Evolutionary conservation across 2,329 filamentous ascomycete genomes (phyloP).

Genomic region (Metarhizium robertsii): DNA sequence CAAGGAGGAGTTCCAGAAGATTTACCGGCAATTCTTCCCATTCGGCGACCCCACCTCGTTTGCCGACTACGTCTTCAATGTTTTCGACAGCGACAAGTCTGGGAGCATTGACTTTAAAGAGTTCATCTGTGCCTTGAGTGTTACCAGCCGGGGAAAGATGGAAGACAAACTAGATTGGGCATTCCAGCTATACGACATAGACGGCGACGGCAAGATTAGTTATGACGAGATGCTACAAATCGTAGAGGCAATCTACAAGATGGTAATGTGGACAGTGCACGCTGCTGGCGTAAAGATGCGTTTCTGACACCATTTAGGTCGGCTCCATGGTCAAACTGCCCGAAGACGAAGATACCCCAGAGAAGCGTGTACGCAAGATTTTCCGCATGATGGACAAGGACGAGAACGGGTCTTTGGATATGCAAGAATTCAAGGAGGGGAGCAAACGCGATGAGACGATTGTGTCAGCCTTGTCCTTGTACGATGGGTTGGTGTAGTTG

Average conservation of each 20-base stretch:
- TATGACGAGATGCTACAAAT: constrained; percentile 99
- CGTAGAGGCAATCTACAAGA: constrained; percentile 99
- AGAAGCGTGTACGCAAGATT: constrained; percentile 97
- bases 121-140: constrained; percentile 95
- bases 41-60: constrained; percentile 97
- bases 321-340: constrained; percentile 98
- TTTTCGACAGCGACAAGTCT: constrained; percentile 95
- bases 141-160: constrained; percentile 96
- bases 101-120: constrained; percentile 99
- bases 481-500: constrained; percentile 78
- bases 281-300: no score
- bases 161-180: constrained; percentile 99
- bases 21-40: constrained; percentile 98
- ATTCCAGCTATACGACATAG: constrained; percentile 98
- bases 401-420: constrained; percentile 92
- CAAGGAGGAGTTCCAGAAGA: constrained; percentile 99
- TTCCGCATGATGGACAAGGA: constrained; percentile 99
- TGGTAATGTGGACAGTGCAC: constrained; percentile 51
- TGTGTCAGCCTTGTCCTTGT: constrained; percentile 90
- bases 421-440: constrained; percentile 98
- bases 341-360: constrained; percentile 96
- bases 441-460: constrained; percentile 99
- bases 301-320: constrained; percentile 47
- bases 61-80: constrained; percentile 98
- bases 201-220: constrained; percentile 96